Percentiles rank a stretch among this genome's conserved stretches.
Conservation (phyloP, 108 stramenopile genomes). For the Schizochytrium sp. region DNA sequence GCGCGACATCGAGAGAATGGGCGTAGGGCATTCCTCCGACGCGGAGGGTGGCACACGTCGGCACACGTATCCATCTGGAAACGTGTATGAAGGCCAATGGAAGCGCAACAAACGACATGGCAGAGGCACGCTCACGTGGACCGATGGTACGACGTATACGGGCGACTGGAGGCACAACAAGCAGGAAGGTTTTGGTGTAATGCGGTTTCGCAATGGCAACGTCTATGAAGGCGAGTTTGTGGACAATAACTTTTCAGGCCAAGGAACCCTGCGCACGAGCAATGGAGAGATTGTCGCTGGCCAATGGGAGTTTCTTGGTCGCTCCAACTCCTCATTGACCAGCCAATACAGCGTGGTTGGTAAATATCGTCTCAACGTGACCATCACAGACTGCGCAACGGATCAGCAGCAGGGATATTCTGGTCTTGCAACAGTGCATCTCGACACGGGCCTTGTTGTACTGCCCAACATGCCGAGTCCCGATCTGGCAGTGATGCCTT, state of each 20-base stretch:
- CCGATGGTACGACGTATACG: constrained; percentile 24
- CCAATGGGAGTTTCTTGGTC: not conserved
- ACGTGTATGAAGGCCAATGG: constrained; percentile 37
- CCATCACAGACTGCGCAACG: not conserved
- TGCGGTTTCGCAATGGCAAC: constrained; percentile 22
- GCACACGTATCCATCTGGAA: constrained; percentile 24
- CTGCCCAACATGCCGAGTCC: not conserved
- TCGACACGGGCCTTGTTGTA: not conserved
- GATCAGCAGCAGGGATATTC: not conserved
- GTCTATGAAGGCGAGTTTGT: constrained; percentile 35
- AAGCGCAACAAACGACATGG: constrained; percentile 35
- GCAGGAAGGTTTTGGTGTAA: constrained; percentile 21
- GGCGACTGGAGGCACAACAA: constrained; percentile 27
- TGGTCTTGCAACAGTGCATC: not conserved
- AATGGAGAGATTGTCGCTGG: not conserved
- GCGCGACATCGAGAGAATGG: not conserved
- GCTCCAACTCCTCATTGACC: not conserved
- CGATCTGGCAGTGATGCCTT: not conserved
- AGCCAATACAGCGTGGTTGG: not conserved
- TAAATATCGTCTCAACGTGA: not conserved
- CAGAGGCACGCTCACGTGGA: constrained; percentile 26
- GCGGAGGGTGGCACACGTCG: not conserved
- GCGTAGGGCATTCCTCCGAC: not conserved
- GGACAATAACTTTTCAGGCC: constrained; percentile 22
- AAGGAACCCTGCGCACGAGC: constrained; percentile 17